phyloP scores from a whole-genome alignment of 2,329 filamentous ascomycete genomes.

The Fusarium tupiense region DNA sequence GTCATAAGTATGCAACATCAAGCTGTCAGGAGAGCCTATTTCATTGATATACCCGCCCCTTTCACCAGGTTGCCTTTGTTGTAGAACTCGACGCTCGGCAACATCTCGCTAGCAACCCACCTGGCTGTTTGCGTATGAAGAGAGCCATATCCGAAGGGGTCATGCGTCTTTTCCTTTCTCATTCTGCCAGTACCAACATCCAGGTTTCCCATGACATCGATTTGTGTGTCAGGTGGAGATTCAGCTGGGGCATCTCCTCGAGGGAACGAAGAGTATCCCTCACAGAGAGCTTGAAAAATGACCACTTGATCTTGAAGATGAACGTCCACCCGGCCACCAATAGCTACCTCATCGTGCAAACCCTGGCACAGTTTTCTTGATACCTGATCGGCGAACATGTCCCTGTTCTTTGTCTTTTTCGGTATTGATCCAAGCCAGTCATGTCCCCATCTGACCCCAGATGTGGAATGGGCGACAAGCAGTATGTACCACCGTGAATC shows the following conservation, averaged over 20 bases:
- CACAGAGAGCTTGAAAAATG: conserved; percentile 67
- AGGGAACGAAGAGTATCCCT: conserved; percentile 60
- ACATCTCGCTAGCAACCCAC: conserved; percentile 65
- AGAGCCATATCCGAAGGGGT: conserved; percentile 66
- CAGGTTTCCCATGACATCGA: conserved; percentile 46
- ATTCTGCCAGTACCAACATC: conserved; percentile 41
- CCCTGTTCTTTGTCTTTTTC: conserved; percentile 50
- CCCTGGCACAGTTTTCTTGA: conserved; percentile 57
- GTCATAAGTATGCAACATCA: background rate
- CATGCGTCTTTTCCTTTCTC: conserved; percentile 56
- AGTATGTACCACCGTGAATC: conserved; percentile 64
- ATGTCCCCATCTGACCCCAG: conserved; percentile 58
- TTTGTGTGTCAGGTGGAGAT: conserved; percentile 28
- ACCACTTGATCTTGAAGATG: conserved; percentile 70
- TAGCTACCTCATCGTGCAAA: conserved; percentile 56
- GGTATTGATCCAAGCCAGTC: conserved; percentile 56
- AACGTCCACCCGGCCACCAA: conserved; percentile 62
- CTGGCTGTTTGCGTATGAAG: conserved; percentile 68
- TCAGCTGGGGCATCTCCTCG: conserved; percentile 38
- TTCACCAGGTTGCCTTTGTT: conserved; percentile 61
- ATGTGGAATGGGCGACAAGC: conserved; percentile 62
- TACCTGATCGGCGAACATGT: conserved; percentile 51
- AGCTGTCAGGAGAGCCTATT: conserved; percentile 1
- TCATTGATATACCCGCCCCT: conserved; percentile 51
- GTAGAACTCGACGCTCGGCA: conserved; percentile 61